Evolutionary conservation across 306 rosid species (phyloP).

Genomic region (Sophora flavescens): DNA sequence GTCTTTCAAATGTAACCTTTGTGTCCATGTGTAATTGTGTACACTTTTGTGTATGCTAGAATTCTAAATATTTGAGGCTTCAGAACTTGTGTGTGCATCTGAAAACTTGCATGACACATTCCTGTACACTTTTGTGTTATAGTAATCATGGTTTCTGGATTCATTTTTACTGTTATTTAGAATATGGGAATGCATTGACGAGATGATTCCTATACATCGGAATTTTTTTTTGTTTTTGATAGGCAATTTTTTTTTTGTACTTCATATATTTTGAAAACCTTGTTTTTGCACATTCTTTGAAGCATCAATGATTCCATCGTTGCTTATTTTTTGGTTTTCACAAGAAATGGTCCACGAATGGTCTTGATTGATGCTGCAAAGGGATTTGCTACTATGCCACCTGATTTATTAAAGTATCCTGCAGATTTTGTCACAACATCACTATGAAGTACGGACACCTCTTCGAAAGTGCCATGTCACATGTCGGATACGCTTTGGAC

Average conservation of each 20-base stretch:
- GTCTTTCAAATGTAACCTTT: background rate
- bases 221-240: slow-evolving; percentile 1
- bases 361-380: slow-evolving; percentile 97
- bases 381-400: slow-evolving; percentile 85
- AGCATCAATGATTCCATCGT: slow-evolving; percentile 34
- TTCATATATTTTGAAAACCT: background rate
- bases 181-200: background rate
- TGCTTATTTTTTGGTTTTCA: slow-evolving; percentile 36
- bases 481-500: no score
- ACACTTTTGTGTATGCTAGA: background rate
- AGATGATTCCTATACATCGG: background rate
- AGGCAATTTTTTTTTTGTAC: background rate
- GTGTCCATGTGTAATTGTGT: background rate
- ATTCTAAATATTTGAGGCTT: slow-evolving; percentile 19
- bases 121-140: background rate
- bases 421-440: slow-evolving; percentile 90
- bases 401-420: slow-evolving; percentile 84
- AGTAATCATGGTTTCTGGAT: background rate
- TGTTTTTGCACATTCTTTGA: slow-evolving; percentile 21
- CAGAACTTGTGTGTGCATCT: background rate
- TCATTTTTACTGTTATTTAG: background rate
- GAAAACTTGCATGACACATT: background rate
- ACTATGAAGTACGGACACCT: no score
- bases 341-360: slow-evolving; percentile 73
- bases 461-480: no score